Evolutionary conservation across 2,329 filamentous ascomycete species (phyloP).

Genomic region (Cladosporium halotolerans): DNA sequence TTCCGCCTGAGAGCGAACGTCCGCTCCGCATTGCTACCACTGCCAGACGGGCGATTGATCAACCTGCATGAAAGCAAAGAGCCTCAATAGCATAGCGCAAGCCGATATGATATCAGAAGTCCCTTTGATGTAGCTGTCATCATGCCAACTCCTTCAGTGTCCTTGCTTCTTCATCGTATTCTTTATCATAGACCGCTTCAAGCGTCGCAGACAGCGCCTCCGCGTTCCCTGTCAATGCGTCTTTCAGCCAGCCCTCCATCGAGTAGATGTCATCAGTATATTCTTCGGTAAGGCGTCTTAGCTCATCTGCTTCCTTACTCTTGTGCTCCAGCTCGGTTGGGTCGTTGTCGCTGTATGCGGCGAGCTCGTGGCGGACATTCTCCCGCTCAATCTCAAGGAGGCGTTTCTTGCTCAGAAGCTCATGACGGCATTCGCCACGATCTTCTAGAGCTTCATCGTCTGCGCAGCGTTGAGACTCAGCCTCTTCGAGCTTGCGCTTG

Average conservation of each 20-base stretch:
- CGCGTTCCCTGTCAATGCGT: constrained; percentile 27
- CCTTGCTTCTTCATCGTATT: constrained; percentile 49
- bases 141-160: constrained; percentile 38
- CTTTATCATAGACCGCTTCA: constrained; percentile 46
- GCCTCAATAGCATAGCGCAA: neutral
- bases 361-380: constrained; percentile 36
- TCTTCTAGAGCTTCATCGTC: constrained; percentile 33
- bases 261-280: constrained; percentile 40
- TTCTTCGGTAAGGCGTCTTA: constrained; percentile 30
- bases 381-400: constrained; percentile 33
- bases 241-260: constrained; percentile 42
- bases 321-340: constrained; percentile 40
- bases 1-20: neutral
- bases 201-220: constrained; percentile 36
- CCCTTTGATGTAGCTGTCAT: neutral
- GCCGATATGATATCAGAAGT: neutral
- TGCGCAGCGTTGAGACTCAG: constrained; percentile 32
- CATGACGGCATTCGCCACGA: constrained; percentile 30
- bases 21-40: no score
- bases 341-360: constrained; percentile 41
- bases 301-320: constrained; percentile 26
- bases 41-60: neutral
- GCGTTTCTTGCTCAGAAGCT: constrained; percentile 32
- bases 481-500: constrained; percentile 35
- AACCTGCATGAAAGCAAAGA: neutral